phyloP scores from a whole-genome alignment of 495 filamentous ascomycete species.

The Podospora pseudopauciseta region DNA sequence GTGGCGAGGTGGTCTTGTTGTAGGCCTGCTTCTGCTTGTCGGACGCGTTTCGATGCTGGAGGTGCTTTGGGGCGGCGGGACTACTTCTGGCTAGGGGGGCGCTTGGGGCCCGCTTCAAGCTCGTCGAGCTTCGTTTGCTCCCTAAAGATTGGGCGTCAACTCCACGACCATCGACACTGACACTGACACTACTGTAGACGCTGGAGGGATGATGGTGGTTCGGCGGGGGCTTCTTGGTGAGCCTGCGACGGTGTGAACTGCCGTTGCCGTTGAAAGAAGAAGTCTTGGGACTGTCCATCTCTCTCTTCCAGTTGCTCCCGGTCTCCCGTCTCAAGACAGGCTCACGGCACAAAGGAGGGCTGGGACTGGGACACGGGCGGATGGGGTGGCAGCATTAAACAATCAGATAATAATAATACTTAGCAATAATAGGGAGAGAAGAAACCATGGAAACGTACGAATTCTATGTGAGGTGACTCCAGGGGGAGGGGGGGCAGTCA shows the following conservation, averaged over 20 bases:
- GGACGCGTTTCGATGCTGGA: constrained; percentile 32
- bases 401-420: constrained; percentile 29
- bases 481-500: constrained; percentile 3
- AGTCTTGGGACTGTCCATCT: constrained; percentile 43
- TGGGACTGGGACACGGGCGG: constrained; percentile 9
- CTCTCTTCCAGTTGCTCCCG: background rate
- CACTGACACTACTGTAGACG: constrained; percentile 34
- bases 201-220: constrained; percentile 36
- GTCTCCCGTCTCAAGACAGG: no score
- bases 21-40: constrained; percentile 22
- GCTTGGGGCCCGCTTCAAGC: constrained; percentile 66
- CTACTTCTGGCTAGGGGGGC: constrained; percentile 51
- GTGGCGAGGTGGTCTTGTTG: constrained; percentile 36
- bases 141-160: constrained; percentile 52
- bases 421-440: constrained; percentile 23
- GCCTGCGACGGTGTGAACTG: constrained; percentile 47
- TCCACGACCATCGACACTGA: constrained; percentile 41
- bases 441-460: constrained; percentile 17
- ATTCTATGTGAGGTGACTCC: background rate
- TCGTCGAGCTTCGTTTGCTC: constrained; percentile 54
- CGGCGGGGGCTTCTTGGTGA: constrained; percentile 55
- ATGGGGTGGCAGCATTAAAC: constrained; percentile 21
- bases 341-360: constrained; percentile 21
- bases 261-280: constrained; percentile 24
- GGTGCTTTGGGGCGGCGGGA: background rate